These are phyloP conservation scores for Hypoxylon sp. DNA, from an alignment of 2,329 filamentous ascomycete species.

Conservation along the genomic window DNA sequence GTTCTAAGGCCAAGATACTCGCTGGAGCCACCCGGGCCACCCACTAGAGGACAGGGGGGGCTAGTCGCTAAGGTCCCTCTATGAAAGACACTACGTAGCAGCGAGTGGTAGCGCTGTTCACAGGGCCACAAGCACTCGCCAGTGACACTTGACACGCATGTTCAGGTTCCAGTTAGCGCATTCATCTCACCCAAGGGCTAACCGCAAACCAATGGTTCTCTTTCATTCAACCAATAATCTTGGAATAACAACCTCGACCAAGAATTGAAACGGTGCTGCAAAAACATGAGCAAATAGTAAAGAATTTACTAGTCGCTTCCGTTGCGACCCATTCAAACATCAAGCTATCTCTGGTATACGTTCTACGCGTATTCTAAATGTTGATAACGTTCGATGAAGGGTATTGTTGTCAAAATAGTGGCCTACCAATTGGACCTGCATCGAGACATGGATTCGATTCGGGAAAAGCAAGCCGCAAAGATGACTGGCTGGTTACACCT, in stretches of 20 bases:
- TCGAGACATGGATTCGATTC: conserved; percentile 34
- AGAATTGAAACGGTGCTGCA: conserved; percentile 39
- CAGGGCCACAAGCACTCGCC: conserved; percentile 29
- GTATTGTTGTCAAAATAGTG: conserved; percentile 31
- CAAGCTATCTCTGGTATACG: conserved; percentile 2
- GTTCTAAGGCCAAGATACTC: conserved; percentile 43
- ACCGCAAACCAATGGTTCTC: conserved; percentile 23
- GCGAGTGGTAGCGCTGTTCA: conserved; percentile 28
- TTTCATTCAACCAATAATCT: conserved; percentile 26
- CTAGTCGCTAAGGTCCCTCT: conserved; percentile 25
- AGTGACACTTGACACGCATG: conserved; percentile 33
- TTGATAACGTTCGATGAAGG: conserved; percentile 12
- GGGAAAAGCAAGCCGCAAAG: conserved; percentile 34
- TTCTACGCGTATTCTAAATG: conserved; percentile 26
- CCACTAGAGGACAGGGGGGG: conserved; percentile 20
- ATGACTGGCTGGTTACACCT: conserved; percentile 36
- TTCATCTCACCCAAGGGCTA: conserved; percentile 27
- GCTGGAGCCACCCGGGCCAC: conserved; percentile 37
- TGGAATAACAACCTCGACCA: conserved; percentile 15
- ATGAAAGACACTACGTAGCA: conserved; percentile 28
- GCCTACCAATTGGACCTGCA: conserved; percentile 37
- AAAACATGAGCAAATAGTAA: conserved; percentile 33
- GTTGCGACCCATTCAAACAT: conserved; percentile 27
- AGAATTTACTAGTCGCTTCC: conserved; percentile 19
- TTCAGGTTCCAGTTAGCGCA: conserved; percentile 44